Evolutionary conservation across 139 green algal species (phyloP).

Genomic region (Tetradesmus lagerheimii): DNA sequence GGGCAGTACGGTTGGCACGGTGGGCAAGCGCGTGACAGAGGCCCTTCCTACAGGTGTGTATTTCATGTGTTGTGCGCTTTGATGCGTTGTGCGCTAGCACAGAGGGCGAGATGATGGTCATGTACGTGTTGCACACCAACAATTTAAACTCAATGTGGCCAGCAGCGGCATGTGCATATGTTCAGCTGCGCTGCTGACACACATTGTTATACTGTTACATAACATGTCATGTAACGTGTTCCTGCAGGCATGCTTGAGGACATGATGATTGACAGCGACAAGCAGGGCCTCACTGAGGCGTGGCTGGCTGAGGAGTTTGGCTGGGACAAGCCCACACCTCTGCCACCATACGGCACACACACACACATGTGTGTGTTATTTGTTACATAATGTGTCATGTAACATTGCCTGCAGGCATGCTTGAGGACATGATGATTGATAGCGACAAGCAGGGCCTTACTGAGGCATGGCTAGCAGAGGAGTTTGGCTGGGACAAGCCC

Average conservation of each 20-base stretch:
- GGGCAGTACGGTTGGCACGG: slow-evolving; percentile 20
- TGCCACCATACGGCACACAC: too few relatives aligned
- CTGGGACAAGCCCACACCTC: slow-evolving; percentile 24
- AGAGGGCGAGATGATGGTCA: too few relatives aligned
- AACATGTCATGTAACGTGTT: background rate
- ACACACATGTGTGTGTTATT: too few relatives aligned
- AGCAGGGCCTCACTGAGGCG: slow-evolving; percentile 46
- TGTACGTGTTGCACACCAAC: too few relatives aligned
- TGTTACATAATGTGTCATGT: background rate
- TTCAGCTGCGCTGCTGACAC: too few relatives aligned
- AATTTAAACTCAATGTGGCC: too few relatives aligned
- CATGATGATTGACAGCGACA: background rate
- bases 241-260: slow-evolving; percentile 24
- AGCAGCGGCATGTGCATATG: too few relatives aligned
- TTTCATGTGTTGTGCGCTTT: too few relatives aligned
- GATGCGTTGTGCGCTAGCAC: too few relatives aligned
- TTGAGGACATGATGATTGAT: slow-evolving; percentile 28
- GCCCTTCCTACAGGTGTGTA: slow-evolving; percentile 16
- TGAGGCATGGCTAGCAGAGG: slow-evolving; percentile 65
- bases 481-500: slow-evolving; percentile 44
- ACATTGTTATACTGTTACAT: background rate
- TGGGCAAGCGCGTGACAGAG: slow-evolving; percentile 24
- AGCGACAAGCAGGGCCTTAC: slow-evolving; percentile 28
- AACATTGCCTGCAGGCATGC: background rate
- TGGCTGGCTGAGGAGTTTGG: slow-evolving; percentile 60